Conservation (phyloP, 1,139 yeast species). For the Suhomyces guaymorum region DNA sequence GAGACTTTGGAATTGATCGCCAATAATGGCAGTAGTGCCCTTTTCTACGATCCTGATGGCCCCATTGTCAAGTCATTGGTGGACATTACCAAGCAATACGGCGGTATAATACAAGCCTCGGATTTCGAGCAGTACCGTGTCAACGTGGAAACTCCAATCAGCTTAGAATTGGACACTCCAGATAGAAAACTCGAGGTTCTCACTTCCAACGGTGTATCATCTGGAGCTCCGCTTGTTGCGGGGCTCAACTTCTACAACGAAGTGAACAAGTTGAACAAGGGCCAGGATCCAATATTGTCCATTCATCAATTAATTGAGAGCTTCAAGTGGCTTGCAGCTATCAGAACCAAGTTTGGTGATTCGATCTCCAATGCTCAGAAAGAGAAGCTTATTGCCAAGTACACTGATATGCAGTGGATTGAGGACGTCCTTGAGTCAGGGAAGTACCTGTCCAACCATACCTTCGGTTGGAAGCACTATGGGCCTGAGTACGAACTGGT, state of each 20-base stretch:
- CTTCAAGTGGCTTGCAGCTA: conserved; percentile 93
- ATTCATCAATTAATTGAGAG: conserved; percentile 75
- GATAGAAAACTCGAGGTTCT: conserved; percentile 52
- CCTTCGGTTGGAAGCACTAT: conserved; percentile 71
- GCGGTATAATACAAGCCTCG: conserved; percentile 60
- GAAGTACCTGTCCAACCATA: conserved; percentile 49
- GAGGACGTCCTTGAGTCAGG: conserved; percentile 46
- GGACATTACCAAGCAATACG: conserved; percentile 41
- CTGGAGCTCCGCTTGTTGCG: conserved; percentile 79
- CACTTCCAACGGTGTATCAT: conserved; percentile 76
- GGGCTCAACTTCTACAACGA: conserved; percentile 62
- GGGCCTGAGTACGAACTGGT: conserved; percentile 73
- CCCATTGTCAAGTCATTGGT: conserved; percentile 65
- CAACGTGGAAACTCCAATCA: conserved; percentile 56
- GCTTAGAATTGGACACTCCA: conserved; percentile 33
- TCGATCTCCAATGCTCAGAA: conserved; percentile 18
- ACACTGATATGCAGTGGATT: conserved; percentile 54
- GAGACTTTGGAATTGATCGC: conserved; percentile 69
- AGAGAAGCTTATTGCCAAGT: conserved; percentile 31
- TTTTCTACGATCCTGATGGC: conserved; percentile 82
- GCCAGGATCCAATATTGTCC: conserved; percentile 45
- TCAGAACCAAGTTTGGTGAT: conserved; percentile 82
- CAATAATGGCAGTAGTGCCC: conserved; percentile 66
- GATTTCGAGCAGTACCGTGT: conserved; percentile 70
- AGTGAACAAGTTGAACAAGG: conserved; percentile 3